Evolutionary conservation across 352 stramenopile species (phyloP).

Genomic region (Phytopythium cucurbitacearum): DNA sequence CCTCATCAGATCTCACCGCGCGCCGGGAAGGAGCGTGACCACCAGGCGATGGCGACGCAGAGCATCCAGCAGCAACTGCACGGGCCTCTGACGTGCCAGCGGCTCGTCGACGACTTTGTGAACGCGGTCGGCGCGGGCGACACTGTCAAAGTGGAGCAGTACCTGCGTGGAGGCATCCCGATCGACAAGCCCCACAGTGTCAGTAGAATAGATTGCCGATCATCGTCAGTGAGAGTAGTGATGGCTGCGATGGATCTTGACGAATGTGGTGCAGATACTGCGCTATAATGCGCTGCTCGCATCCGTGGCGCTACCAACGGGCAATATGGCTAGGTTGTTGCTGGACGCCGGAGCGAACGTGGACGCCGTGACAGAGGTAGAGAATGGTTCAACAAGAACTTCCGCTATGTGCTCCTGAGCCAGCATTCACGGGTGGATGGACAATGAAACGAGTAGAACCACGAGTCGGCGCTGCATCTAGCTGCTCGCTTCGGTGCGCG

Average conservation of each 20-base stretch:
- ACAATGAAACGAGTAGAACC: conserved; percentile 12
- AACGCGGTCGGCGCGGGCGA: conserved; percentile 34
- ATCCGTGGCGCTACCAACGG: conserved; percentile 24
- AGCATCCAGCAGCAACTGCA: conserved; percentile 38
- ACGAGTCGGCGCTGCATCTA: conserved; percentile 36
- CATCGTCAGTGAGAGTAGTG: not conserved
- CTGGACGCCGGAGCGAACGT: conserved; percentile 42
- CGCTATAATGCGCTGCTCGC: conserved; percentile 51
- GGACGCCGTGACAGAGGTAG: conserved; percentile 27
- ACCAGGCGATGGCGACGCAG: not conserved
- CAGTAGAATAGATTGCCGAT: not conserved
- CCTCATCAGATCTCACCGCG: not conserved
- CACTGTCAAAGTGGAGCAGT: conserved; percentile 39
- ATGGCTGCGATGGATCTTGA: not conserved
- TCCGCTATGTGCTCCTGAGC: not conserved
- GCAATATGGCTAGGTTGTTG: conserved; percentile 32
- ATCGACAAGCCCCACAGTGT: conserved; percentile 55
- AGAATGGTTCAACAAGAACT: not conserved
- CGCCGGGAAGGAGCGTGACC: not conserved
- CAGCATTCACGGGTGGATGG: not conserved
- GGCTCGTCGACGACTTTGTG: conserved; percentile 60
- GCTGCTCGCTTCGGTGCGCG: conserved; percentile 37
- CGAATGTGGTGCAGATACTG: conserved; percentile 21
- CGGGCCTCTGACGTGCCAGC: conserved; percentile 41
- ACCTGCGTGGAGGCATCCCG: conserved; percentile 43